A percentile compares a stretch with the other conserved stretches of the same genome.
These are phyloP conservation scores for Chlamydomonas schloesseri DNA, from an alignment of 139 green algal genomes.

Conservation along the genomic window DNA sequence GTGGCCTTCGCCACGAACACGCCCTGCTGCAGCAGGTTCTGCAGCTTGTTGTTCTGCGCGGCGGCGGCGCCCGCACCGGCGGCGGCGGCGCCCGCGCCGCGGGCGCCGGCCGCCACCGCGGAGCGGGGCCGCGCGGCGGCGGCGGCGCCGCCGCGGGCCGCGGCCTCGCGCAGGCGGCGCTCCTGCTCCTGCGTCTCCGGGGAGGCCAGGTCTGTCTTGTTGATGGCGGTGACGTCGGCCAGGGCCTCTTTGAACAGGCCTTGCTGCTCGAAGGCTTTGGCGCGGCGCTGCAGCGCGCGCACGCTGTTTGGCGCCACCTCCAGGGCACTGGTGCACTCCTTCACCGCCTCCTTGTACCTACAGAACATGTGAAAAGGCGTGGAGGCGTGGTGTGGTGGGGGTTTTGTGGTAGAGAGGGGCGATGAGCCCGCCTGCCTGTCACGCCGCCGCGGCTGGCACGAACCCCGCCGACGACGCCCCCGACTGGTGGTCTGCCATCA, in stretches of 20 bases:
- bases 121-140: not conserved
- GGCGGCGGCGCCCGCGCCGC: conserved; percentile 35
- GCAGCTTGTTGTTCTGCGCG: not conserved
- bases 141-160: conserved; percentile 45
- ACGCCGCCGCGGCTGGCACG: too few species aligned
- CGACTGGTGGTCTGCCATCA: too few species aligned
- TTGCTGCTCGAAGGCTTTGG: conserved; percentile 85
- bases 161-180: conserved; percentile 74
- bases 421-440: too few species aligned
- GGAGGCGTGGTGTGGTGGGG: not conserved
- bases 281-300: conserved; percentile 75
- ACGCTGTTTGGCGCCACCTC: conserved; percentile 65
- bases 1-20: conserved; percentile 72
- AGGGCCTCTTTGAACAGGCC: conserved; percentile 86
- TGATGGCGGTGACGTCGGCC: conserved; percentile 72
- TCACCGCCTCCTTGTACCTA: conserved; percentile 88
- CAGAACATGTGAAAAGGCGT: too few species aligned
- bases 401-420: not conserved
- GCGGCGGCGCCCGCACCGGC: conserved; percentile 4
- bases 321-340: conserved; percentile 83
- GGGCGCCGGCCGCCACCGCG: not conserved
- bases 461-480: too few species aligned
- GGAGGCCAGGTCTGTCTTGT: conserved; percentile 61
- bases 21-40: conserved; percentile 26
- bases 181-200: conserved; percentile 77